A percentile compares a stretch with the other conserved stretches of the same genome.
Conservation (phyloP, 2,329 filamentous ascomycete genomes). For the Aureobasidium namibiae region DNA sequence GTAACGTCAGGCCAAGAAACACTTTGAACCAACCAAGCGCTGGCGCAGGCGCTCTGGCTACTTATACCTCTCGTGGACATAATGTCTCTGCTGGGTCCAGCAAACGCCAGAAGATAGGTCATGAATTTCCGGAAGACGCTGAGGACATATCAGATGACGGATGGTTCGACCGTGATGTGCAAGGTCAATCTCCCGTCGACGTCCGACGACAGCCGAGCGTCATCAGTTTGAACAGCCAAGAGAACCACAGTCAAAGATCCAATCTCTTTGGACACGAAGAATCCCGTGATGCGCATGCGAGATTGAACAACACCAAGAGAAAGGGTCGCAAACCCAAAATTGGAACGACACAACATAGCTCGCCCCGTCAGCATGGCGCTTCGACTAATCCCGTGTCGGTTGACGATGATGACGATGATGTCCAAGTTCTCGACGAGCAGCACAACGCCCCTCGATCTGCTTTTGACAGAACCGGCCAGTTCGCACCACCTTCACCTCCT, state of each 20-base stretch:
- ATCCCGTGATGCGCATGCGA: neutral
- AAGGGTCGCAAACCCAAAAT: neutral
- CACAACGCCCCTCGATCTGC: neutral
- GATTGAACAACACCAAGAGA: neutral
- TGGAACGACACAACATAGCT: neutral
- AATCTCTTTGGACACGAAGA: neutral
- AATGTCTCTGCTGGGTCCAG: neutral
- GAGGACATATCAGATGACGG: neutral
- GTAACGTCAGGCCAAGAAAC: neutral
- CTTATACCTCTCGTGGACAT: neutral
- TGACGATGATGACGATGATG: neutral
- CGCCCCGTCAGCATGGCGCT: neutral
- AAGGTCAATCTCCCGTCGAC: neutral
- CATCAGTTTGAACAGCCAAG: neutral
- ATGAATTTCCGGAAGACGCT: neutral
- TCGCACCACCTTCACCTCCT: neutral
- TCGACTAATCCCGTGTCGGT: neutral
- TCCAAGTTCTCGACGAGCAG: neutral
- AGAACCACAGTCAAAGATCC: neutral
- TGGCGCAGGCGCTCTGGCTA: neutral
- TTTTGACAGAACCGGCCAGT: no score
- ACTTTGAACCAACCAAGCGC: neutral
- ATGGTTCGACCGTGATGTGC: neutral
- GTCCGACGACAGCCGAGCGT: neutral
- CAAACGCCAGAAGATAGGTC: conserved; percentile 1